Evolutionary conservation across 2,329 filamentous ascomycete genomes (phyloP), one percentile per base, ranked within the genome.

Genomic region (Colletotrichum truncatum): DNA sequence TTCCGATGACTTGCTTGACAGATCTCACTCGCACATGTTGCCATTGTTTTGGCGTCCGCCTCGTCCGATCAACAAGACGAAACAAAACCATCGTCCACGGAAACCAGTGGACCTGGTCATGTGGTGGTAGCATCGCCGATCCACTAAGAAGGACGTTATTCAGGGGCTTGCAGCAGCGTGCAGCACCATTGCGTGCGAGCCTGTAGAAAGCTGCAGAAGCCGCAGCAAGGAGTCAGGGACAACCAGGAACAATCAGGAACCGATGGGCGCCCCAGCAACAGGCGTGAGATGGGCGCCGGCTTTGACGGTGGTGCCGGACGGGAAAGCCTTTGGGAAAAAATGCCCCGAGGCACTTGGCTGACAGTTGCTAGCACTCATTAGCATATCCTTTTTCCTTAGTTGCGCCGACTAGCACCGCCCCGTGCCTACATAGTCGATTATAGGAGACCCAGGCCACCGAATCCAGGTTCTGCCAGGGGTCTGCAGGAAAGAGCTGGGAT

Each of bases 401-500:
- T 36, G 34, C 21, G 39, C 8, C 51, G 12, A 26, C 28, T 16
- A 38, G 16, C 18, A 49, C n/a, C 45, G n/a, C n/a, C n/a, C n/a
- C n/a, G n/a, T n/a, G n/a, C n/a, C n/a, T n/a, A n/a, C n/a, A n/a
- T n/a, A n/a, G n/a, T n/a, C n/a, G n/a, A n/a, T n/a, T n/a, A n/a
- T n/a, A n/a, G n/a, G n/a, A n/a, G n/a, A n/a, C 56, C 41, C 49
- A 52, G 14, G 34, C 10, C 55, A 8, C 4, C 32, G 52, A 62
- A 34, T 41, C 3, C 34, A 43, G 36, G 21, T 18, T 56, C 39
- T 53, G 59, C n/a, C 58, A 60, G 51, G 49, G 64, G 43, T 38
- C 41, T 21, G 62, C 64, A 70, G 63, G 66, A 72, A 66, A 69
- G 64, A 70, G 65, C 68, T 68, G 39, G 64, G 64, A 66, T 56